Evolutionary conservation across 148 eudicot genomes (phyloP).

Genomic region (Rhododendron henanense): DNA sequence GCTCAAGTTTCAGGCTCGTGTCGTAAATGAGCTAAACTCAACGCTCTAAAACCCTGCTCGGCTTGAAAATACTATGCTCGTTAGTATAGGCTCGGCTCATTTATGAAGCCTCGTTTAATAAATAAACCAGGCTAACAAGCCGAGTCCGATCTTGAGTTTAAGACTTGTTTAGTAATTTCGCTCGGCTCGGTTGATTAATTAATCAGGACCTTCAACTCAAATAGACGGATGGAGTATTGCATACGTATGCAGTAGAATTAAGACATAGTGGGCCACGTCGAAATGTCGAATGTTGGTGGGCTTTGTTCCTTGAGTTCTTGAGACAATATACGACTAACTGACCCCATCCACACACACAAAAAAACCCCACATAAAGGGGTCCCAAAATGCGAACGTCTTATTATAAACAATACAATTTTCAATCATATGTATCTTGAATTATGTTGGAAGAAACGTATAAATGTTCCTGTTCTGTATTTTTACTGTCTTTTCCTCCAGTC

Average conservation of each 20-base stretch:
- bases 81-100: too few species aligned
- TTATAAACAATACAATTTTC: neutral
- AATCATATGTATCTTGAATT: neutral
- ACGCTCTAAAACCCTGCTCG: too few species aligned
- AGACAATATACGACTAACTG: conserved; percentile 1
- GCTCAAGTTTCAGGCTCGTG: too few species aligned
- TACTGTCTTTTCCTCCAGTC: neutral
- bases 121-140: too few species aligned
- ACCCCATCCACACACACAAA: neutral
- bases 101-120: too few species aligned
- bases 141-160: too few species aligned
- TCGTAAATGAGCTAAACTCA: too few species aligned
- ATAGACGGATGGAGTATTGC: neutral
- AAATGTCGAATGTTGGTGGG: neutral
- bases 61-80: too few species aligned
- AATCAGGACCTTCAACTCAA: neutral
- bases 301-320: neutral
- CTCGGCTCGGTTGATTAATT: neutral
- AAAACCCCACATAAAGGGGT: neutral
- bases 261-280: neutral
- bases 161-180: too few species aligned
- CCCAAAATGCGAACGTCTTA: neutral
- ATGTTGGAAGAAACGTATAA: neutral
- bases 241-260: neutral
- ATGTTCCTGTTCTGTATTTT: neutral